Base-by-base conservation (phyloP, 2,329 filamentous ascomycete genomes). In the Shiraia bambusicola region DNA sequence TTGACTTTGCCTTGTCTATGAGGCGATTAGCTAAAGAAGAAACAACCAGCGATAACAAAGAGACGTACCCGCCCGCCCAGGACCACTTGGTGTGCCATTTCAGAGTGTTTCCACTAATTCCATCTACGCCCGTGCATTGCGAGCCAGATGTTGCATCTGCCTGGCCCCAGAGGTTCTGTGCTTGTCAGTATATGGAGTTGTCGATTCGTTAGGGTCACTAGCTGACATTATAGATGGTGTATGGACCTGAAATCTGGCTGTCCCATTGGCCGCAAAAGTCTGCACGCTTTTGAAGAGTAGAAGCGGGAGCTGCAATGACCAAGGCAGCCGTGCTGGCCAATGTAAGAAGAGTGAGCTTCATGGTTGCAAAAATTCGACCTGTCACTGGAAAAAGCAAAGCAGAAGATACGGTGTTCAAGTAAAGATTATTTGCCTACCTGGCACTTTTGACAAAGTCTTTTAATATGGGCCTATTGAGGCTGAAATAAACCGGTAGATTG, bases 81-180 rank as follows among this genome's bases (percentile, higher is more conserved):
- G 61, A 51, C 70, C 70, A 73, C 19, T 56, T 69, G 4, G 72
- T 72, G 51, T 69, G 63, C 74, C 74, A 77, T 36, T 65, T 65
- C 12, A 76, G 54, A 4, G 61, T 67, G 36, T 30, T 58, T 22
- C 65, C 66, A 35, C 52, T 63, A 24, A 71, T 51, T 38, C 67
- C 59, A 41, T 71, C 66, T 42, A 73, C 66, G 19, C 64, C 68
- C 16, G 72, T 72, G 63, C 74, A 77, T 54, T 76, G 73, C 2
- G 59, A 69, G 19, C 75, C 75, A 3, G 71, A 71, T 3, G 58
- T 65, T 7, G 72, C 73, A 31, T 56, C 42, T 25, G 32, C 54
- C 29, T 59, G 42, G 47, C 72, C 73, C 74, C 74, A 77, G 22
- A 75, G 67, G 61, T 75, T 68, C 39, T 42, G 8, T 27, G 6